Percentiles rank a stretch among this genome's conserved stretches.
Conservation (phyloP, 2,329 filamentous ascomycete species). For the Calonectria hongkongensis region DNA sequence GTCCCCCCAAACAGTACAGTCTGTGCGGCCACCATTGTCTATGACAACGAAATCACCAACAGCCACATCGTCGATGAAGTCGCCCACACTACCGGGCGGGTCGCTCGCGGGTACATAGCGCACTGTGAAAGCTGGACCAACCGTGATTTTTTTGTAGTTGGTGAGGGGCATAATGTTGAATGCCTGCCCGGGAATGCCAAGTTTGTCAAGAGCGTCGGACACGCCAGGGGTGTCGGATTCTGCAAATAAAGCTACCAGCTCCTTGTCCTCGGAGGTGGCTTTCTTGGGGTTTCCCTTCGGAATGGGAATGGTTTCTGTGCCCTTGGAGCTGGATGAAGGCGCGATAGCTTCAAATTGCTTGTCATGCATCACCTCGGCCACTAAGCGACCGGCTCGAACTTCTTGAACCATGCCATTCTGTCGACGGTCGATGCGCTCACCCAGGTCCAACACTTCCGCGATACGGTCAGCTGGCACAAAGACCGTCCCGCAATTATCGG, state of each 20-base stretch:
- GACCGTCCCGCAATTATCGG: constrained; percentile 44
- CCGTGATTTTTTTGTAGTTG: constrained; percentile 54
- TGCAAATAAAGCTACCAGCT: constrained; percentile 42
- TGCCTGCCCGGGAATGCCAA: constrained; percentile 45
- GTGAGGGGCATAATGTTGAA: constrained; percentile 47
- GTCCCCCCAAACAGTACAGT: constrained; percentile 61
- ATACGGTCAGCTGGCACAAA: constrained; percentile 40
- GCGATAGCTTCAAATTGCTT: constrained; percentile 34
- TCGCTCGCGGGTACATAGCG: constrained; percentile 53
- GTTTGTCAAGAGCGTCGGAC: constrained; percentile 45
- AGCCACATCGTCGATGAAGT: constrained; percentile 59
- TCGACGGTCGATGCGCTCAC: constrained; percentile 37
- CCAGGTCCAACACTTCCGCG: constrained; percentile 39
- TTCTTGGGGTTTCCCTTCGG: neutral
- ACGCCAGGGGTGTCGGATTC: constrained; percentile 40
- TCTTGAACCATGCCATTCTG: constrained; percentile 36
- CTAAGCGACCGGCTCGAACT: constrained; percentile 35
- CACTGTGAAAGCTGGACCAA: constrained; percentile 59
- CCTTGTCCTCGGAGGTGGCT: constrained; percentile 31
- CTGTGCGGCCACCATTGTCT: constrained; percentile 58
- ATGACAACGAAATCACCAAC: constrained; percentile 57
- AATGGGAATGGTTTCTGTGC: neutral
- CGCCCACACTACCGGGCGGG: constrained; percentile 53
- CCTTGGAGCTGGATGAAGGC: neutral
- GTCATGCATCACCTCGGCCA: constrained; percentile 44